Percentiles rank a stretch among this genome's conserved stretches.
Conservation (phyloP, 768 basidiomycete species). For the Mycena kentingensis region DNA sequence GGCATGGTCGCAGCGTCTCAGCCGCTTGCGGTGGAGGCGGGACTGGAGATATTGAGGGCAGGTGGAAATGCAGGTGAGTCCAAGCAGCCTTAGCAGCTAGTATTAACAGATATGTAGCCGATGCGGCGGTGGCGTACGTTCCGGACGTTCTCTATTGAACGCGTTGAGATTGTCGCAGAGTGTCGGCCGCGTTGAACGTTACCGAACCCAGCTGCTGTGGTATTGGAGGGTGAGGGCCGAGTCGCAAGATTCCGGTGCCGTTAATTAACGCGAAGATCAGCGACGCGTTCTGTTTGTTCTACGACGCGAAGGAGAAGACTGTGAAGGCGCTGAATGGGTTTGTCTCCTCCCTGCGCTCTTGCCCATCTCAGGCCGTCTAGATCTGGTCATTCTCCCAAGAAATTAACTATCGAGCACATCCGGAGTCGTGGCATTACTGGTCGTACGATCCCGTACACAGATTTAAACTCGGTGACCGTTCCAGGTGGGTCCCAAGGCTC, state of each 20-base stretch:
- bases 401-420: slow-evolving; percentile 73
- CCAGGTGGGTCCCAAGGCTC: slow-evolving; percentile 51
- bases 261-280: slow-evolving; percentile 37
- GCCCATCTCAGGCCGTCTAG: neutral
- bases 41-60: slow-evolving; percentile 85
- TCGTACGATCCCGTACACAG: slow-evolving; percentile 68
- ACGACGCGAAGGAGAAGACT: slow-evolving; percentile 75
- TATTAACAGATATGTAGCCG: slow-evolving; percentile 50
- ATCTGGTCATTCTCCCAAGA: slow-evolving; percentile 84
- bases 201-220: slow-evolving; percentile 88
- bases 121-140: slow-evolving; percentile 81
- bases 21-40: slow-evolving; percentile 88
- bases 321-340: slow-evolving; percentile 87
- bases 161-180: slow-evolving; percentile 26
- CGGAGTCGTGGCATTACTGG: slow-evolving; percentile 70
- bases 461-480: slow-evolving; percentile 91
- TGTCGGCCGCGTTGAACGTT: slow-evolving; percentile 88
- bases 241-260: neutral
- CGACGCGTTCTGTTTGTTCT: slow-evolving; percentile 93
- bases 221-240: slow-evolving; percentile 72
- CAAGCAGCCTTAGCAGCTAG: neutral
- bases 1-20: slow-evolving; percentile 89
- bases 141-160: neutral
- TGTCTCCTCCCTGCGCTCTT: neutral
- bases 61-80: slow-evolving; percentile 92